Evolutionary conservation across 2,329 filamentous ascomycete genomes (phyloP).

Genomic region (Aspergillus flavus): DNA sequence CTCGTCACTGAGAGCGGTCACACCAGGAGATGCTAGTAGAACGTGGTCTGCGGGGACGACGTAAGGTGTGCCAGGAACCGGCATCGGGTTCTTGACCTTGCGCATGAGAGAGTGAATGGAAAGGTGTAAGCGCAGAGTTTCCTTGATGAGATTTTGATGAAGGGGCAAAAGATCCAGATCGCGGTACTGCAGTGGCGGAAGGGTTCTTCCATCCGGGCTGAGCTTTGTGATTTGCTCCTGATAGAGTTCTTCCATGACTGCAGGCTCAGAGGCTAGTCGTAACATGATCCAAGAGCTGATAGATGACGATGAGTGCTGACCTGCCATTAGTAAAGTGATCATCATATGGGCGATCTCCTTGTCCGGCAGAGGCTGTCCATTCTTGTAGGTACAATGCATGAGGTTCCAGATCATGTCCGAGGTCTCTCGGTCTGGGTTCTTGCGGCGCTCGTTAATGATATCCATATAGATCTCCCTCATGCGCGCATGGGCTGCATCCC

Average conservation of each 20-base stretch:
- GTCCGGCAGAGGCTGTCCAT: slow-evolving; percentile 69
- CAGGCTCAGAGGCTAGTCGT: slow-evolving; percentile 69
- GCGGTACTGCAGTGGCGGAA: slow-evolving; percentile 61
- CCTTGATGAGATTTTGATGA: slow-evolving; percentile 67
- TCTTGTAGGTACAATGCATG: slow-evolving; percentile 76
- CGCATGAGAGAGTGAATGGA: slow-evolving; percentile 76
- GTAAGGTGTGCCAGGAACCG: slow-evolving; percentile 59
- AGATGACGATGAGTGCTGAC: slow-evolving; percentile 78
- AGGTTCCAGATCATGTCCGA: slow-evolving; percentile 78
- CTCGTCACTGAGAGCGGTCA: slow-evolving; percentile 58
- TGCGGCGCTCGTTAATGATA: slow-evolving; percentile 67
- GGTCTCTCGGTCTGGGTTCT: slow-evolving; percentile 42
- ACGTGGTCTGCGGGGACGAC: slow-evolving; percentile 76
- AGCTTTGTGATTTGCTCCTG: slow-evolving; percentile 64
- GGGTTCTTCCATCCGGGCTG: slow-evolving; percentile 35
- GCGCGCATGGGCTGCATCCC: slow-evolving; percentile 70
- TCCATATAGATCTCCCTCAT: slow-evolving; percentile 72
- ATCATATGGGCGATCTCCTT: slow-evolving; percentile 81
- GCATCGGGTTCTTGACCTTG: slow-evolving; percentile 68
- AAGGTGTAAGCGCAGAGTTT: slow-evolving; percentile 71
- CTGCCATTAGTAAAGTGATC: slow-evolving; percentile 83
- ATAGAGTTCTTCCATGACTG: slow-evolving; percentile 71
- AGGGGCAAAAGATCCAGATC: slow-evolving; percentile 64
- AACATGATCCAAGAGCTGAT: slow-evolving; percentile 79
- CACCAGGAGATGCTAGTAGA: slow-evolving; percentile 80